Evolutionary conservation across 139 green algal species (phyloP).

Genomic region (Chlorella sorokiniana): DNA sequence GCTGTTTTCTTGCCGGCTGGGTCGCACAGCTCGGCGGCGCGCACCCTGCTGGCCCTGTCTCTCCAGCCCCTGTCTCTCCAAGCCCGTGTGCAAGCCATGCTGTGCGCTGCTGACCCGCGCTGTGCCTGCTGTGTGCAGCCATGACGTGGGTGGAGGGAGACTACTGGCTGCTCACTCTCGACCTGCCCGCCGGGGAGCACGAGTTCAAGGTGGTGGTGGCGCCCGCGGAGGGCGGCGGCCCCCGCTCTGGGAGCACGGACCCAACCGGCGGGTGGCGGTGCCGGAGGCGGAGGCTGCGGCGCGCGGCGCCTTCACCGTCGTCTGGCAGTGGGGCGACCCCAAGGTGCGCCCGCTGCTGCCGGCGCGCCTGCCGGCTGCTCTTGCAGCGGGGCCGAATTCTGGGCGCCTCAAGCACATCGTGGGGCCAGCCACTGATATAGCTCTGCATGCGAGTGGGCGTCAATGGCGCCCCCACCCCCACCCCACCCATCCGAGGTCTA

Average conservation of each 20-base stretch:
- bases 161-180: neutral
- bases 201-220: conserved; percentile 11
- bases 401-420: neutral
- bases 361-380: neutral
- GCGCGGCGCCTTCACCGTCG: conserved; percentile 1
- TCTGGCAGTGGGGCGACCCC: conserved; percentile 9
- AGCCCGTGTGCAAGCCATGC: neutral
- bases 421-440: neutral
- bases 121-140: neutral
- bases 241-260: neutral
- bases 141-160: conserved; percentile 8
- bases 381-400: neutral
- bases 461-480: too few species aligned
- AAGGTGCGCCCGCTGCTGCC: neutral
- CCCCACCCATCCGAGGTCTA: too few species aligned
- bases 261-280: conserved; percentile 13
- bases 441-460: too few species aligned
- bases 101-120: neutral
- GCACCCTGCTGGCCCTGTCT: too few species aligned
- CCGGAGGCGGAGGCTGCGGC: neutral
- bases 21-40: too few species aligned
- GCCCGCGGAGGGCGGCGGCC: neutral
- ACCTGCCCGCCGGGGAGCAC: conserved; percentile 14
- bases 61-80: neutral
- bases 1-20: neutral